phyloP scores from a whole-genome alignment of 441 rosid genomes.

The Corymbia citriodora region DNA sequence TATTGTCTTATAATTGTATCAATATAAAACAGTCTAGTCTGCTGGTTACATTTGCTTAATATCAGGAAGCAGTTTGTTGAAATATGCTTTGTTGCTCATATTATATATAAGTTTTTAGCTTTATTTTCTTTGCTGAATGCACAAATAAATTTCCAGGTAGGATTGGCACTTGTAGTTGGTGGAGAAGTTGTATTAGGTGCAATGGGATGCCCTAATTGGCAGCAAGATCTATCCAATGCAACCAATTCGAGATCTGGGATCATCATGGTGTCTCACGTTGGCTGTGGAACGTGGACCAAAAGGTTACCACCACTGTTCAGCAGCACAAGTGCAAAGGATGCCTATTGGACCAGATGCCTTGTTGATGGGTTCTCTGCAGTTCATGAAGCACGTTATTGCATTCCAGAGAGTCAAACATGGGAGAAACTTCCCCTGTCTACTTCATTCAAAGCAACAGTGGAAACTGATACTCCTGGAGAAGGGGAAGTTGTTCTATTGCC shows the following conservation, averaged over 20 bases:
- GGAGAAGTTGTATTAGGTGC: constrained; percentile 72
- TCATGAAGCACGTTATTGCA: constrained; percentile 62
- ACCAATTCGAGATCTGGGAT: constrained; percentile 36
- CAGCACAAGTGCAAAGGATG: constrained; percentile 20
- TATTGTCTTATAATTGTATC: neutral
- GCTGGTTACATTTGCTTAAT: neutral
- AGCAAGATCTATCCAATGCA: constrained; percentile 14
- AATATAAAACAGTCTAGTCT: neutral
- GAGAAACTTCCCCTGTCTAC: constrained; percentile 63
- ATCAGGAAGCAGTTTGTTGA: neutral
- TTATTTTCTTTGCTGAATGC: constrained; percentile 11
- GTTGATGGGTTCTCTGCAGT: constrained; percentile 49
- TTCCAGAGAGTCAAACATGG: constrained; percentile 79
- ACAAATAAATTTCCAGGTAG: constrained; percentile 48
- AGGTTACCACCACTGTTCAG: constrained; percentile 17
- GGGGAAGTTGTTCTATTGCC: constrained; percentile 52
- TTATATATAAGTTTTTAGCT: neutral
- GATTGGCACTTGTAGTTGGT: constrained; percentile 79
- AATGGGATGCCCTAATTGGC: constrained; percentile 95
- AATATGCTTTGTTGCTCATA: neutral
- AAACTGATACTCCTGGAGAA: constrained; percentile 31
- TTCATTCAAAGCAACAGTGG: constrained; percentile 33
- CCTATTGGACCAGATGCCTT: constrained; percentile 62
- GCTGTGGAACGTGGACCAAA: constrained; percentile 83
- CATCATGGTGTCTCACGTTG: constrained; percentile 64